Conservation (phyloP, 2,329 filamentous ascomycete genomes). For the Laburnicola sp. region DNA sequence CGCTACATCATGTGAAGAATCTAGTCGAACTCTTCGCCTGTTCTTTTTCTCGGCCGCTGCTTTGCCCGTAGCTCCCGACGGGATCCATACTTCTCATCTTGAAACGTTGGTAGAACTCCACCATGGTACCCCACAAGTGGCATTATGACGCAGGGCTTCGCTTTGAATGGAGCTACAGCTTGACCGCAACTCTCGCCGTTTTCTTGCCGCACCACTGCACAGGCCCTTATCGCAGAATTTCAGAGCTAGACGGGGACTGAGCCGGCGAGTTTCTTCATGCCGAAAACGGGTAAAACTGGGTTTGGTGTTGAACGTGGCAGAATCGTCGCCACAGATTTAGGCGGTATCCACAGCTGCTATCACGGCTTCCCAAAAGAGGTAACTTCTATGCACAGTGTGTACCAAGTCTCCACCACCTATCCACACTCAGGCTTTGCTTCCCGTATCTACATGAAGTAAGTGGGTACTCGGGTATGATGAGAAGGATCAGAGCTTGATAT, state of each 20-base stretch:
- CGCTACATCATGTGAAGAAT: background rate
- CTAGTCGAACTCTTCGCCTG: conserved; percentile 4
- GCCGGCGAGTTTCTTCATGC: background rate
- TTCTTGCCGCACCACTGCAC: background rate
- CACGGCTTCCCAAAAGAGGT: background rate
- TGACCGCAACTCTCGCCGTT: conserved; percentile 1
- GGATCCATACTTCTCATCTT: background rate
- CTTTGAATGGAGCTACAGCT: conserved; percentile 5
- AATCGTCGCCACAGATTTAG: conserved; percentile 3
- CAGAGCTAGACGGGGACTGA: background rate
- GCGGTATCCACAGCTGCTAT: background rate
- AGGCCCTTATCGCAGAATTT: background rate
- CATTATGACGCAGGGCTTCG: conserved; percentile 4
- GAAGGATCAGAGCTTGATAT: background rate
- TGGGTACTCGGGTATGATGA: conserved; percentile 29
- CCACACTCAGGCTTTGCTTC: conserved; percentile 3
- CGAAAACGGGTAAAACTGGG: conserved; percentile 5
- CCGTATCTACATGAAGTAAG: background rate
- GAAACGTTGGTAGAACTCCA: background rate
- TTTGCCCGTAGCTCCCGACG: conserved; percentile 8
- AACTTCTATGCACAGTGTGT: conserved; percentile 52
- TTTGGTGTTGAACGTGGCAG: conserved; percentile 7
- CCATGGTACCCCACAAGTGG: conserved; percentile 1
- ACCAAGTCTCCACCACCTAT: background rate
- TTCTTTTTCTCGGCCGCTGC: conserved; percentile 4